phyloP scores from a whole-genome alignment of 352 stramenopile species.

The Peronosclerospora sorghi region DNA sequence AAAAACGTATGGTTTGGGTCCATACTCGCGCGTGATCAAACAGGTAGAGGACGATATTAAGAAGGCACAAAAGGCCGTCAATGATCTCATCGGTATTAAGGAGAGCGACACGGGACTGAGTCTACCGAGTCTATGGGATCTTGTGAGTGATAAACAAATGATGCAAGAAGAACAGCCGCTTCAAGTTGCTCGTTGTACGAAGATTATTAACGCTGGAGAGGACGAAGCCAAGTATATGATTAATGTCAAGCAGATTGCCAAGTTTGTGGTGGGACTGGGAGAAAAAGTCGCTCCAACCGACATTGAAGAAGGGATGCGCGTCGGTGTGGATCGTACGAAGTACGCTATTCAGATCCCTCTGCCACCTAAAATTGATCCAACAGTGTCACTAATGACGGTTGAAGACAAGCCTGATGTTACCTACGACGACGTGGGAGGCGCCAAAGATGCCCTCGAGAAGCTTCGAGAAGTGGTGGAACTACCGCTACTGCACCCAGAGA shows the following conservation, averaged over 20 bases:
- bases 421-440: conserved; percentile 99
- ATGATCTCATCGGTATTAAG: conserved; percentile 93
- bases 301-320: conserved; percentile 99
- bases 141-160: conserved; percentile 99
- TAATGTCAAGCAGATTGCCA: conserved; percentile 99
- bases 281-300: conserved; percentile 98
- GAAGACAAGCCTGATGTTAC: conserved; percentile 99
- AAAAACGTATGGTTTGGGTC: conserved; percentile 97
- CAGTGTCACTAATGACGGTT: conserved; percentile 92
- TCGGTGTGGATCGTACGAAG: conserved; percentile 96
- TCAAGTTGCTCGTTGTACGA: conserved; percentile 94
- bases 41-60: conserved; percentile 98
- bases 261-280: conserved; percentile 97
- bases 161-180: conserved; percentile 98
- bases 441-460: conserved; percentile 97
- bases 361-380: conserved; percentile 98
- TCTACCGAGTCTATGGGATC: conserved; percentile 97
- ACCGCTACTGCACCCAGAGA: conserved; percentile 95
- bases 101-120: conserved; percentile 98
- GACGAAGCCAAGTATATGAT: conserved; percentile 99
- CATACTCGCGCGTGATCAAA: conserved; percentile 96
- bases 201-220: conserved; percentile 90
- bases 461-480: conserved; percentile 98
- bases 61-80: conserved; percentile 90
- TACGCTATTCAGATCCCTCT: conserved; percentile 97